These are phyloP conservation scores for Laguncularia racemosa DNA, from an alignment of 345 rosid species.

Conservation along the genomic window DNA sequence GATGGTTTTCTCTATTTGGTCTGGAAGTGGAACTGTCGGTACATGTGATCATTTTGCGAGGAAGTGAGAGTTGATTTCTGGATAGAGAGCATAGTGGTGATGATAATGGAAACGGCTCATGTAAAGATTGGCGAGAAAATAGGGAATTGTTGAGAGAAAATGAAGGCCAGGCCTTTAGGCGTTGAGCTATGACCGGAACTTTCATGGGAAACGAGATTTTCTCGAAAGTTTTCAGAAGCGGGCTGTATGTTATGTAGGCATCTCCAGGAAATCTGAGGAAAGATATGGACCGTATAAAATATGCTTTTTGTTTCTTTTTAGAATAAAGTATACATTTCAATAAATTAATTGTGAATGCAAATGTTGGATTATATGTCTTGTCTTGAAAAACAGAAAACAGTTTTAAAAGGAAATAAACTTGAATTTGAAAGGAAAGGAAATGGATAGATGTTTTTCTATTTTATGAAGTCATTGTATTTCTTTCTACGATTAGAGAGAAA, in stretches of 20 bases:
- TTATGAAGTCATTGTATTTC: too few species aligned
- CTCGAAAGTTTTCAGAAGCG: slow-evolving; percentile 12
- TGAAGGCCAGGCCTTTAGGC: slow-evolving; percentile 19
- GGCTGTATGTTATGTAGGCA: not conserved
- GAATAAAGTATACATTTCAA: too few species aligned
- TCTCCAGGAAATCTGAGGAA: too few species aligned
- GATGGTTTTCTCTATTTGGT: slow-evolving; percentile 11
- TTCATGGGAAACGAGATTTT: slow-evolving; percentile 35
- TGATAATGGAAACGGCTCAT: not conserved
- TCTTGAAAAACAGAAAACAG: too few species aligned
- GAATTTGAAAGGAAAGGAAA: too few species aligned
- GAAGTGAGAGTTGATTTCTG: not conserved
- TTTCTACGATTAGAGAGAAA: too few species aligned
- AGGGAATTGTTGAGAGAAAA: slow-evolving; percentile 2
- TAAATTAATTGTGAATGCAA: too few species aligned
- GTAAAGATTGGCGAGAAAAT: slow-evolving; percentile 6
- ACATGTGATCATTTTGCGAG: not conserved
- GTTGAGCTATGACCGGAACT: slow-evolving; percentile 21
- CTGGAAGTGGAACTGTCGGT: not conserved
- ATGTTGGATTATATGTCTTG: too few species aligned
- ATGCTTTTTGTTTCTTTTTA: too few species aligned
- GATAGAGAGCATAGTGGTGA: slow-evolving; percentile 7
- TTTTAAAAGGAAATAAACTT: too few species aligned
- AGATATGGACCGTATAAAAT: too few species aligned
- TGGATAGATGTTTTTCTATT: too few species aligned